Evolutionary conservation across 371 early-diverging fungal genomes (phyloP).

Genomic region (Mucor indicus): DNA sequence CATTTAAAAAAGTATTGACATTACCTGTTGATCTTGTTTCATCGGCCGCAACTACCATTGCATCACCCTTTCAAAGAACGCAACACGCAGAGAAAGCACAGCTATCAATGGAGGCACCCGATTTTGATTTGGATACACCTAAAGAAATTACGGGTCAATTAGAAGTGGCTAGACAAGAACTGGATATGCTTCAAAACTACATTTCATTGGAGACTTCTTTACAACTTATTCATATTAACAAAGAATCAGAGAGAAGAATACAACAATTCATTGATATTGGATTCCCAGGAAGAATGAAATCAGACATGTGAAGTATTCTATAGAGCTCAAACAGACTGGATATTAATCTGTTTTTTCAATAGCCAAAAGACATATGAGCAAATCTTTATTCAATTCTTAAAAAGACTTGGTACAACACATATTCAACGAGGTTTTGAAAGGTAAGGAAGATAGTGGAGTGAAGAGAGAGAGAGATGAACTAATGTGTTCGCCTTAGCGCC

Average conservation of each 20-base stretch:
- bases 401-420: slow-evolving; percentile 61
- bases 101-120: neutral
- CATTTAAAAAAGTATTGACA: slow-evolving; percentile 49
- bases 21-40: slow-evolving; percentile 50
- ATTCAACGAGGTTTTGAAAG: slow-evolving; percentile 68
- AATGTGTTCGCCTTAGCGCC: slow-evolving; percentile 42
- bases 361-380: slow-evolving; percentile 58
- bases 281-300: slow-evolving; percentile 29
- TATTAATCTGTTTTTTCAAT: neutral
- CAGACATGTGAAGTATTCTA: slow-evolving; percentile 19
- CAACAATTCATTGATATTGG: slow-evolving; percentile 32
- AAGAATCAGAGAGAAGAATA: slow-evolving; percentile 71
- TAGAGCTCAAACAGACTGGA: neutral
- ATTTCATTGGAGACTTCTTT: slow-evolving; percentile 77
- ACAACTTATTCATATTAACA: slow-evolving; percentile 77
- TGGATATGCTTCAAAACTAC: slow-evolving; percentile 64
- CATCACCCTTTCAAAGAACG: slow-evolving; percentile 21
- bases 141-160: slow-evolving; percentile 18
- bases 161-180: slow-evolving; percentile 31
- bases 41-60: slow-evolving; percentile 44
- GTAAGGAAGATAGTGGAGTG: slow-evolving; percentile 27
- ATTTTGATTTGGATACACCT: neutral
- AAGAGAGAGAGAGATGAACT: neutral
- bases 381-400: slow-evolving; percentile 63
- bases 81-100: neutral